These are phyloP conservation scores for Monosporascus sp. DNA, from an alignment of 2,329 filamentous ascomycete species.

Conservation along the genomic window DNA sequence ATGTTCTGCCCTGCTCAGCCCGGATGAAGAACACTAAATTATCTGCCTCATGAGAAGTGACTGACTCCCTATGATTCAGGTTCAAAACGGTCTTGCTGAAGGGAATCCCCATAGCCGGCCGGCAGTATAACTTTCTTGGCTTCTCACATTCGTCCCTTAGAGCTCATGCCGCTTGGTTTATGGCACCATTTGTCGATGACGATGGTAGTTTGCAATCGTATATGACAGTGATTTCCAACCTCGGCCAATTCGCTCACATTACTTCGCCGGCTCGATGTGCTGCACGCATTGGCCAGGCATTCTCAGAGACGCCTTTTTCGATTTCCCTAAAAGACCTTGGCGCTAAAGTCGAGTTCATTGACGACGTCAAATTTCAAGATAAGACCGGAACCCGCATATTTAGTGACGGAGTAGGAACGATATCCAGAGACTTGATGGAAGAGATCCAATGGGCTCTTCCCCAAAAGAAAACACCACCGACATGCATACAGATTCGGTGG, in stretches of 20 bases:
- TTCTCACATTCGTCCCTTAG: slow-evolving; percentile 77
- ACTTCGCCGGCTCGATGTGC: slow-evolving; percentile 50
- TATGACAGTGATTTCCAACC: slow-evolving; percentile 37
- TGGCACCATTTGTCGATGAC: slow-evolving; percentile 39
- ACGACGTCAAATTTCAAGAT: slow-evolving; percentile 46
- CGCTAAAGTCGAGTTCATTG: slow-evolving; percentile 32
- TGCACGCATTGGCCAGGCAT: slow-evolving; percentile 61
- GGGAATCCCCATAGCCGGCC: slow-evolving; percentile 60
- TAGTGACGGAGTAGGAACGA: slow-evolving; percentile 74
- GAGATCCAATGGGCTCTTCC: slow-evolving; percentile 55
- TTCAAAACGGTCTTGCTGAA: slow-evolving; percentile 56
- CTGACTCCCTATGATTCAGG: slow-evolving; percentile 25
- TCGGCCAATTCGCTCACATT: slow-evolving; percentile 49
- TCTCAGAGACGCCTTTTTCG: slow-evolving; percentile 67
- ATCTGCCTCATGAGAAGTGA: too few relatives aligned
- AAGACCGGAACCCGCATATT: slow-evolving; percentile 54
- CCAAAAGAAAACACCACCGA: slow-evolving; percentile 44
- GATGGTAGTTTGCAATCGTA: slow-evolving; percentile 29
- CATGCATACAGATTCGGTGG: slow-evolving; percentile 70
- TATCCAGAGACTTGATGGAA: slow-evolving; percentile 56
- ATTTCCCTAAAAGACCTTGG: slow-evolving; percentile 40
- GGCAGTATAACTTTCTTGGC: slow-evolving; percentile 62
- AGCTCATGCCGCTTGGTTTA: slow-evolving; percentile 64
- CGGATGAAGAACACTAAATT: too few relatives aligned
- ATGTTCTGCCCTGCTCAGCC: too few relatives aligned